Conservation (phyloP, 768 basidiomycete species). For the Pilatotrama ljubarskyi region DNA sequence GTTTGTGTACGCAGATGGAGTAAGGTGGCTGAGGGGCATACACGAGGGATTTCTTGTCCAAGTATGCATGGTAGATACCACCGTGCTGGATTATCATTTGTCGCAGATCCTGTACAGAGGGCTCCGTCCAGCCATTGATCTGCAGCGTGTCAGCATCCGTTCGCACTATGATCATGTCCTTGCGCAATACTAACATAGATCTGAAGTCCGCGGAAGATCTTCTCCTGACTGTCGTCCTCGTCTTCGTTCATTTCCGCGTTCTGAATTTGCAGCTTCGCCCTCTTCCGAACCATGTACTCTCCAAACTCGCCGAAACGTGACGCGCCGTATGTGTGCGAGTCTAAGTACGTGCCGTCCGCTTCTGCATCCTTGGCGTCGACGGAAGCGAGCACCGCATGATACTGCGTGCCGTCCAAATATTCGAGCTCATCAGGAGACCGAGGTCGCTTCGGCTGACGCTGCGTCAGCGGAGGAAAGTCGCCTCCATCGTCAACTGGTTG, state of each 20-base stretch:
- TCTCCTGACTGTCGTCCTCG: constrained; percentile 33
- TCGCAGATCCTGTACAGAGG: constrained; percentile 83
- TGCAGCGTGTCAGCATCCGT: constrained; percentile 30
- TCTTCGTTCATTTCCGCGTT: constrained; percentile 45
- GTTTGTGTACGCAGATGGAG: not conserved
- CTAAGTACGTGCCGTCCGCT: constrained; percentile 16
- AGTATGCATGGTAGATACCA: constrained; percentile 80
- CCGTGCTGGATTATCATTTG: constrained; percentile 81
- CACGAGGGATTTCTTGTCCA: constrained; percentile 77
- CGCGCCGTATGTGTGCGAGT: constrained; percentile 61
- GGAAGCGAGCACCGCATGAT: constrained; percentile 12
- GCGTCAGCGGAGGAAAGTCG: constrained; percentile 39
- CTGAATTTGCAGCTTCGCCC: constrained; percentile 87
- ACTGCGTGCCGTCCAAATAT: constrained; percentile 22
- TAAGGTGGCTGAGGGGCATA: constrained; percentile 35
- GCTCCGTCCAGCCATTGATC: constrained; percentile 90
- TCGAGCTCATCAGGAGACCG: constrained; percentile 38
- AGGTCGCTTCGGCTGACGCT: constrained; percentile 44
- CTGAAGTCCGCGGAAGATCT: constrained; percentile 71
- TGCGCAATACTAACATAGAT: constrained; percentile 69
- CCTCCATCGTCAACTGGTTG: constrained; percentile 26
- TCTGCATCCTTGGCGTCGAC: constrained; percentile 13
- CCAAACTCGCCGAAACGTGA: constrained; percentile 81
- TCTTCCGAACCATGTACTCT: constrained; percentile 89
- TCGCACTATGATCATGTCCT: not conserved